Evolutionary conservation across 108 stramenopile genomes (phyloP).

Genomic region (Discostella stelligeroides): DNA sequence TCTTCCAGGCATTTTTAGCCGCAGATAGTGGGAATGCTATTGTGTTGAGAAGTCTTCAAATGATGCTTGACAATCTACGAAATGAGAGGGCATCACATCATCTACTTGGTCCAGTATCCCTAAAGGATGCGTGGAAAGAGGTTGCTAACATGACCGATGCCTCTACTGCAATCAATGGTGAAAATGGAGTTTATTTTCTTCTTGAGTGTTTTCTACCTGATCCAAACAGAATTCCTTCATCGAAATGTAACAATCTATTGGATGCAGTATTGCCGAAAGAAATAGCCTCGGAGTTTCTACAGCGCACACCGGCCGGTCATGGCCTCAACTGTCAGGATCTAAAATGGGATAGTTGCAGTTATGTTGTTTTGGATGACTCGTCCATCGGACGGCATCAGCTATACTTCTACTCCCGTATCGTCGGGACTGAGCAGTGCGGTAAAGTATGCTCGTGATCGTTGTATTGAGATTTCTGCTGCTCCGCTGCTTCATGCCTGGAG

Average conservation of each 20-base stretch:
- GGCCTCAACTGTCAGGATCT: not conserved
- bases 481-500: too few relatives aligned
- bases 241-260: not conserved
- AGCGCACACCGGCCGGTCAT: not conserved
- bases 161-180: conserved; percentile 9
- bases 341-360: conserved; percentile 5
- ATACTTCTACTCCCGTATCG: too few relatives aligned
- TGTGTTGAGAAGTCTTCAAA: conserved; percentile 12
- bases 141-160: conserved; percentile 15
- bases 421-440: too few relatives aligned
- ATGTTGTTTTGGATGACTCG: not conserved
- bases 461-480: not conserved
- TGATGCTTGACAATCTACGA: conserved; percentile 7
- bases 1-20: conserved; percentile 35
- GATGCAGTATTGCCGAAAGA: not conserved
- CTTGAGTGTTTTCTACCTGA: conserved; percentile 7
- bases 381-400: too few relatives aligned
- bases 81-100: not conserved
- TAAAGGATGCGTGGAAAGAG: conserved; percentile 22
- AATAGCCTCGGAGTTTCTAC: conserved; percentile 1
- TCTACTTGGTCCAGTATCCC: conserved; percentile 12
- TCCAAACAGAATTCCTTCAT: not conserved
- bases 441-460: too few relatives aligned
- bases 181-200: conserved; percentile 19
- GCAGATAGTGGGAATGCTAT: conserved; percentile 12